Conservation (phyloP, 176 grass and related monocot species). For the Metroxylon sagu region DNA sequence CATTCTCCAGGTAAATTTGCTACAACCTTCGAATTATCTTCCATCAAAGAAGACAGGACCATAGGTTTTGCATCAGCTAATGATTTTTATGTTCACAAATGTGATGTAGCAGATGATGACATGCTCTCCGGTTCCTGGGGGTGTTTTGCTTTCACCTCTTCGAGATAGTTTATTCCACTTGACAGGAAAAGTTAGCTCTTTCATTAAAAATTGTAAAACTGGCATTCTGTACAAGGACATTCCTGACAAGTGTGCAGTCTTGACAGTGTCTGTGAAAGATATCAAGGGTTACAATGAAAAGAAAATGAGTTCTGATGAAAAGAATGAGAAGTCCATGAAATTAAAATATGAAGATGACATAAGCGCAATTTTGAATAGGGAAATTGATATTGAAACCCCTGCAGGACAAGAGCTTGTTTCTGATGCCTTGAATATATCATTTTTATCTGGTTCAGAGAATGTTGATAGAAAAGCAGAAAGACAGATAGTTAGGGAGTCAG, state of each 20-base stretch:
- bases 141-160: constrained; percentile 63
- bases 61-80: too few species aligned
- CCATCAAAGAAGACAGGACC: too few species aligned
- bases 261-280: constrained; percentile 13
- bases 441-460: constrained; percentile 30
- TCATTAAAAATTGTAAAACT: constrained; percentile 44
- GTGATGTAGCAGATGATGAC: constrained; percentile 67
- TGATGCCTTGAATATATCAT: constrained; percentile 35
- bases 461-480: constrained; percentile 25
- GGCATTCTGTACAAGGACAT: constrained; percentile 23
- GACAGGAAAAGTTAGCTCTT: constrained; percentile 39
- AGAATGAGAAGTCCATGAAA: constrained; percentile 38
- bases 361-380: constrained; percentile 31
- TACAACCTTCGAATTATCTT: neutral
- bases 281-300: constrained; percentile 40
- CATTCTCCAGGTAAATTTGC: constrained; percentile 75
- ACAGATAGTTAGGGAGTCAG: constrained; percentile 35
- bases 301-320: constrained; percentile 42
- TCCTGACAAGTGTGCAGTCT: constrained; percentile 21
- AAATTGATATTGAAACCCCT: constrained; percentile 39
- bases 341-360: constrained; percentile 29
- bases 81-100: too few species aligned
- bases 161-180: constrained; percentile 42
- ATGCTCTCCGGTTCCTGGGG: constrained; percentile 61
- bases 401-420: constrained; percentile 33